These are phyloP conservation scores for Leishmania gerbilli DNA, from an alignment of 208 protist genomes.

Conservation along the genomic window DNA sequence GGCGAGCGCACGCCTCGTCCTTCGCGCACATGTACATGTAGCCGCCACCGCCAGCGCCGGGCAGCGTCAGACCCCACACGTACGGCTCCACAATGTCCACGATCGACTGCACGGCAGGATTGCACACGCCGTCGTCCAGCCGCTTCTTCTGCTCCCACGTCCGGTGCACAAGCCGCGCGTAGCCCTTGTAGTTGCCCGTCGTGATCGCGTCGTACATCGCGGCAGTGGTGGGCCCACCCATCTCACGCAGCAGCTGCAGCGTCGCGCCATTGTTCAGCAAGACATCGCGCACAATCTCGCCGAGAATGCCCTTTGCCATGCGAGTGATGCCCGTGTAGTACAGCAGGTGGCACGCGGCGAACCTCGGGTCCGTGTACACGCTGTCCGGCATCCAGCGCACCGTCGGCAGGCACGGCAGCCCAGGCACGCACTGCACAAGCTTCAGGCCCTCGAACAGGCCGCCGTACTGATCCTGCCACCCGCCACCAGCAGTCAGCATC, in stretches of 20 bases:
- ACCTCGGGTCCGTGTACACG: slow-evolving; percentile 40
- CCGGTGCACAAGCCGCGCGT: slow-evolving; percentile 37
- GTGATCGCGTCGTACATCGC: slow-evolving; percentile 52
- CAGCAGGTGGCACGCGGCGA: slow-evolving; percentile 45
- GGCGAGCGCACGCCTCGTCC: slow-evolving; percentile 34
- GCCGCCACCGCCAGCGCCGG: slow-evolving; percentile 69
- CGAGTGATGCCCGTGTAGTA: slow-evolving; percentile 72
- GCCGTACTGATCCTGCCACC: slow-evolving; percentile 76
- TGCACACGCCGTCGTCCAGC: slow-evolving; percentile 44
- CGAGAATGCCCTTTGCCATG: slow-evolving; percentile 45
- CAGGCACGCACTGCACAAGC: slow-evolving; percentile 38
- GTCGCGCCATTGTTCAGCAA: slow-evolving; percentile 39
- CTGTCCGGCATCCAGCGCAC: slow-evolving; percentile 48
- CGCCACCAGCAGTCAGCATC: slow-evolving; percentile 68
- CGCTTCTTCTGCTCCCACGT: slow-evolving; percentile 60
- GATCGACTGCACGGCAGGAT: slow-evolving; percentile 40
- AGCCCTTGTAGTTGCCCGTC: slow-evolving; percentile 35
- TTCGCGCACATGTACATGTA: slow-evolving; percentile 73
- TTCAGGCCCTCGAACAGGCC: slow-evolving; percentile 57
- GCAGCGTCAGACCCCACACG: slow-evolving; percentile 48
- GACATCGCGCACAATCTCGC: slow-evolving; percentile 45
- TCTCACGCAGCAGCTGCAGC: slow-evolving; percentile 41
- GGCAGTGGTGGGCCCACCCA: slow-evolving; percentile 35
- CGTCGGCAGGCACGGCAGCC: slow-evolving; percentile 33
- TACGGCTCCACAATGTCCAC: slow-evolving; percentile 42